Evolutionary conservation across 1,284 basidiomycete species (phyloP).

Genomic region (Rhodotorula sp.): DNA sequence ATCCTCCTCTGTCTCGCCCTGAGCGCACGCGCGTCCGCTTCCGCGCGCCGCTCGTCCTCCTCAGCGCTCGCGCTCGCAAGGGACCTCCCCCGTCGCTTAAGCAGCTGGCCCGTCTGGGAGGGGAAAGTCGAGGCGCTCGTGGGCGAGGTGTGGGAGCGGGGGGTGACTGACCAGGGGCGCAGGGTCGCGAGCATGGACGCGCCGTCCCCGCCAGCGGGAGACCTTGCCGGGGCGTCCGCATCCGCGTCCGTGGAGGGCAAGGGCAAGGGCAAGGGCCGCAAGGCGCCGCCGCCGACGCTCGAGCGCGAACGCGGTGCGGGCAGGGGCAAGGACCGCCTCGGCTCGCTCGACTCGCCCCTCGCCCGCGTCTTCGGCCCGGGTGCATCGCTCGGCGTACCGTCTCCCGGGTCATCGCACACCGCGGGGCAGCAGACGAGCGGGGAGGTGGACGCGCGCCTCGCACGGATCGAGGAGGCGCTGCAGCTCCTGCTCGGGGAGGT

Average conservation of each 20-base stretch:
- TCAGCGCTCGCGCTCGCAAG: conserved; percentile 7
- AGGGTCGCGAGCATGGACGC: conserved; percentile 10
- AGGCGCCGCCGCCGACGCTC: neutral
- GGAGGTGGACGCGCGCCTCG: conserved; percentile 20
- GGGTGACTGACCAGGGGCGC: conserved; percentile 6
- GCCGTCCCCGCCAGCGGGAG: too few species aligned
- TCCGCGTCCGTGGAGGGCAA: neutral
- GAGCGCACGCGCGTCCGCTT: neutral
- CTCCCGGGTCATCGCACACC: neutral
- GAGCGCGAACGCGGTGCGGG: neutral
- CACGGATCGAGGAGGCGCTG: conserved; percentile 31
- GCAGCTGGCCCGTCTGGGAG: conserved; percentile 11
- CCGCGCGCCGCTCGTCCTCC: conserved; percentile 11
- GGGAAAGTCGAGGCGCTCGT: conserved; percentile 18
- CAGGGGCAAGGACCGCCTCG: neutral
- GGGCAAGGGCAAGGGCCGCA: conserved; percentile 2
- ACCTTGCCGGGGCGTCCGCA: neutral
- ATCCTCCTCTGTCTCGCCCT: conserved; percentile 32
- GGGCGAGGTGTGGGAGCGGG: conserved; percentile 22
- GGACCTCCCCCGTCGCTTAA: neutral
- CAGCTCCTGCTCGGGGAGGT: conserved; percentile 31
- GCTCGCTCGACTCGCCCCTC: conserved; percentile 12
- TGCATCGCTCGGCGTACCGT: neutral
- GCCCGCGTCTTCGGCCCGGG: conserved; percentile 11
- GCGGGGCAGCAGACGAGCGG: neutral